Percentiles rank a stretch among this genome's conserved stretches.
phyloP scores from a whole-genome alignment of 2,329 filamentous ascomycete genomes.

The Diatrype stigma region DNA sequence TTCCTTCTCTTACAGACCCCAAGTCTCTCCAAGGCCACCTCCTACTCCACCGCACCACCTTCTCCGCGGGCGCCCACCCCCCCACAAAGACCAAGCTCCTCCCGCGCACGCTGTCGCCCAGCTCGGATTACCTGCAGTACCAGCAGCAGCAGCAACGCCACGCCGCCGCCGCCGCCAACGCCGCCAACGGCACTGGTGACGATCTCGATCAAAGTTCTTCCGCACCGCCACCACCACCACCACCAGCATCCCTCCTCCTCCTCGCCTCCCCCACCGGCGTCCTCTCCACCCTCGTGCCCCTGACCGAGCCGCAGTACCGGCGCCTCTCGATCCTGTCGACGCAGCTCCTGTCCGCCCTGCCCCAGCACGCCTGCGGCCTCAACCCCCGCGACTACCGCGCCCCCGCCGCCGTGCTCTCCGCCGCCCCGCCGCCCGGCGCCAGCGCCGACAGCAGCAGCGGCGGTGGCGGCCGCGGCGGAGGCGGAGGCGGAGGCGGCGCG shows the following conservation, averaged over 20 bases:
- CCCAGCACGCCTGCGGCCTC: conserved; percentile 73
- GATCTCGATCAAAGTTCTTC: conserved; percentile 26
- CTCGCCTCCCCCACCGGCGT: conserved; percentile 72
- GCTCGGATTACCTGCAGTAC: conserved; percentile 23
- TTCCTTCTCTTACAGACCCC: conserved; percentile 67
- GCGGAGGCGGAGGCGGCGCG: conserved; percentile 54
- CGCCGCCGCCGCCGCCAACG: too few species aligned
- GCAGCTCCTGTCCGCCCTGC: conserved; percentile 70
- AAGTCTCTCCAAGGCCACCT: conserved; percentile 88
- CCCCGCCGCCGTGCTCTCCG: conserved; percentile 32
- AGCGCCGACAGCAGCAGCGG: too few species aligned
- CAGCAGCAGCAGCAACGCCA: conserved; percentile 17
- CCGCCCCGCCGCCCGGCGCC: not conserved
- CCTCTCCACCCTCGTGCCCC: conserved; percentile 69
- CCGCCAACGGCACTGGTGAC: conserved; percentile 16
- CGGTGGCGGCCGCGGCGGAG: too few species aligned
- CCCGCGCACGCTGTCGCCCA: conserved; percentile 55
- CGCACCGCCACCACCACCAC: conserved; percentile 24
- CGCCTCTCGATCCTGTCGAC: conserved; percentile 77
- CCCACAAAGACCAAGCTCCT: conserved; percentile 73
- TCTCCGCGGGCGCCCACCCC: conserved; percentile 77
- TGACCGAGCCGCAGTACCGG: conserved; percentile 78
- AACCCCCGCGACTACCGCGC: conserved; percentile 79
- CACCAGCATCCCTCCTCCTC: conserved; percentile 50
- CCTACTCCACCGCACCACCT: conserved; percentile 81